Percentiles rank a stretch among this genome's conserved stretches.
phyloP scores from a whole-genome alignment of 73 alveolate genomes.

The Tetrahymena thermophila region DNA sequence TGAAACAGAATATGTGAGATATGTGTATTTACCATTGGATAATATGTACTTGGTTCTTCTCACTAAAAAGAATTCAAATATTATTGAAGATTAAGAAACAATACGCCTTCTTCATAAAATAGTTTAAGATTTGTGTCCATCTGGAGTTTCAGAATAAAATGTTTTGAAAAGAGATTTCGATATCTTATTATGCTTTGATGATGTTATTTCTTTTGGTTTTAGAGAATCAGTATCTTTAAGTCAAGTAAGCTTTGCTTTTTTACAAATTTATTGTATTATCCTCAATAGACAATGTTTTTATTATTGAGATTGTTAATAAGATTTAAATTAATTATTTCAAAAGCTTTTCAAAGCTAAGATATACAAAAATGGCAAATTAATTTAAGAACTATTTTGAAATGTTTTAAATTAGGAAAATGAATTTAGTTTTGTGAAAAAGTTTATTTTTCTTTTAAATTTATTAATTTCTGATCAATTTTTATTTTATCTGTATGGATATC shows the following conservation, averaged over 20 bases:
- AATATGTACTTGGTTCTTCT: conserved; percentile 76
- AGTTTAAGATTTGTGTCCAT: conserved; percentile 52
- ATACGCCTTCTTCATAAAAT: conserved; percentile 70
- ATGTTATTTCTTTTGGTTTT: conserved; percentile 87
- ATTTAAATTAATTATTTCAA: too few species aligned
- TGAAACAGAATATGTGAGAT: conserved; percentile 85
- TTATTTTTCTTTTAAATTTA: not conserved
- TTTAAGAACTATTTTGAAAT: not conserved
- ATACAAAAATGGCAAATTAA: too few species aligned
- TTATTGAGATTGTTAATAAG: too few species aligned
- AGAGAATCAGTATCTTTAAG: conserved; percentile 85
- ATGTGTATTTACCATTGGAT: conserved; percentile 91
- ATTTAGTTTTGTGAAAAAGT: not conserved
- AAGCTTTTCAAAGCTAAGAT: too few species aligned
- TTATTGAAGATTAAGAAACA: conserved; percentile 92
- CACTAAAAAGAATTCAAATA: conserved; percentile 85
- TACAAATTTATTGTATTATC: too few species aligned
- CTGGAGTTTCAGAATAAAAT: conserved; percentile 63
- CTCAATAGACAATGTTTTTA: too few species aligned
- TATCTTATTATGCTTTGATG: conserved; percentile 87
- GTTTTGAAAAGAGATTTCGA: conserved; percentile 86
- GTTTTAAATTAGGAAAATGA: not conserved
- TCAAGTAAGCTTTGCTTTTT: conserved; percentile 17
- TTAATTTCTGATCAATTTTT: not conserved
- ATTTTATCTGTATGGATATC: not conserved